Percentiles rank a stretch among this genome's conserved stretches.
Evolutionary conservation across 73 alveolate genomes (phyloP).

Genomic region (Strombidium stylifer): DNA sequence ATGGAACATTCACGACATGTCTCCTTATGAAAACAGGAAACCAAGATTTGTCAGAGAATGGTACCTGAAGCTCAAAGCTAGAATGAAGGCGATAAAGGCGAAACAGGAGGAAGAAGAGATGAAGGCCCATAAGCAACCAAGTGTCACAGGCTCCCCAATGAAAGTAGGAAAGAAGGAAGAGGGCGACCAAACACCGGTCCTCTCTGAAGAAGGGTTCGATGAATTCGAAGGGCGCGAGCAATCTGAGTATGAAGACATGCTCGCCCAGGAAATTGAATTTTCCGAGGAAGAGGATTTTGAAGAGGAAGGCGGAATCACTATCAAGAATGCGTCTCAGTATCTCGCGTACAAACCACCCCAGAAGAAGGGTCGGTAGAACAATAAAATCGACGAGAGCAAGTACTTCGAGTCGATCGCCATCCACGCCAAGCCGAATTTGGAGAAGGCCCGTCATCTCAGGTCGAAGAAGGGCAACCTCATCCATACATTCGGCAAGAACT

Average conservation of each 20-base stretch:
- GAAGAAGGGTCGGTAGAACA: slow-evolving; percentile 13
- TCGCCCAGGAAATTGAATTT: too few species aligned
- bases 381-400: slow-evolving; percentile 25
- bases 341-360: slow-evolving; percentile 20
- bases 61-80: not conserved
- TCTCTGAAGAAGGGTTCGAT: too few species aligned
- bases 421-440: slow-evolving; percentile 23
- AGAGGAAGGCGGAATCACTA: slow-evolving; percentile 18
- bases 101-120: not conserved
- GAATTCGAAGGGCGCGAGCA: too few species aligned
- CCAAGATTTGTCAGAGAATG: slow-evolving; percentile 24
- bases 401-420: slow-evolving; percentile 36
- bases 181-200: not conserved
- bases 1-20: slow-evolving; percentile 41
- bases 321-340: slow-evolving; percentile 52
- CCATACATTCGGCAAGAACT: slow-evolving; percentile 14
- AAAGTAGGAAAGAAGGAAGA: not conserved
- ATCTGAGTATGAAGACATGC: too few species aligned
- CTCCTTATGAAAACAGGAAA: slow-evolving; percentile 12
- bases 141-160: not conserved
- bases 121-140: not conserved
- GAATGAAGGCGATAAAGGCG: not conserved
- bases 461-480: slow-evolving; percentile 8
- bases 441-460: slow-evolving; percentile 22
- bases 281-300: not conserved